phyloP scores from a whole-genome alignment of 352 stramenopile genomes.

The Globisporangium nagaii region DNA sequence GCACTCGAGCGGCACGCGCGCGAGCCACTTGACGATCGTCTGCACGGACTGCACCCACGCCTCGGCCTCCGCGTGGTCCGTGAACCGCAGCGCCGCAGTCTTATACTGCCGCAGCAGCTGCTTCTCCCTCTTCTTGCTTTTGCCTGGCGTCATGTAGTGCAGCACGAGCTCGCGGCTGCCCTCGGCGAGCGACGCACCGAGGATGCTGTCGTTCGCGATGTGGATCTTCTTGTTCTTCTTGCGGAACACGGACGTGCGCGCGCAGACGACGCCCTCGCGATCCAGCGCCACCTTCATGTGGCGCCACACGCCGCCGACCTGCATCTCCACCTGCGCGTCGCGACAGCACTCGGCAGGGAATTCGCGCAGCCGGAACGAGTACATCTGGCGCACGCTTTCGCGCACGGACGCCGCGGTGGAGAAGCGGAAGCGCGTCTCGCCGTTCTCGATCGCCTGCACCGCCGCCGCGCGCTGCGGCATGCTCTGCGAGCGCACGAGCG shows the following conservation, averaged over 20 bases:
- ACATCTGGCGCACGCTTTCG: slow-evolving; percentile 67
- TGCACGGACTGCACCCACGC: slow-evolving; percentile 40
- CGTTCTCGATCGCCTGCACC: slow-evolving; percentile 50
- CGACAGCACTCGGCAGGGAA: slow-evolving; percentile 43
- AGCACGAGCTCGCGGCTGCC: slow-evolving; percentile 29
- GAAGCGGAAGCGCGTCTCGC: slow-evolving; percentile 55
- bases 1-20: slow-evolving; percentile 45
- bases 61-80: slow-evolving; percentile 16
- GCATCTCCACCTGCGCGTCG: slow-evolving; percentile 27
- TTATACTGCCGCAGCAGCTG: slow-evolving; percentile 53
- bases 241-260: slow-evolving; percentile 51
- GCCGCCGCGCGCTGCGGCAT: slow-evolving; percentile 46
- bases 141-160: slow-evolving; percentile 62
- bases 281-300: slow-evolving; percentile 41
- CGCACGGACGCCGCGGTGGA: slow-evolving; percentile 48
- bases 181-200: slow-evolving; percentile 28
- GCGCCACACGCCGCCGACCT: slow-evolving; percentile 47
- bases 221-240: slow-evolving; percentile 50
- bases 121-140: slow-evolving; percentile 44
- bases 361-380: slow-evolving; percentile 47
- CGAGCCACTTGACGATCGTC: slow-evolving; percentile 62
- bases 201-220: slow-evolving; percentile 51
- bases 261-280: slow-evolving; percentile 48
- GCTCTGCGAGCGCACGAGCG: slow-evolving; percentile 46
- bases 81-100: slow-evolving; percentile 33